Evolutionary conservation across 306 rosid genomes (phyloP), one percentile per base, ranked within the genome.

Genomic region (Castanospermum australe): DNA sequence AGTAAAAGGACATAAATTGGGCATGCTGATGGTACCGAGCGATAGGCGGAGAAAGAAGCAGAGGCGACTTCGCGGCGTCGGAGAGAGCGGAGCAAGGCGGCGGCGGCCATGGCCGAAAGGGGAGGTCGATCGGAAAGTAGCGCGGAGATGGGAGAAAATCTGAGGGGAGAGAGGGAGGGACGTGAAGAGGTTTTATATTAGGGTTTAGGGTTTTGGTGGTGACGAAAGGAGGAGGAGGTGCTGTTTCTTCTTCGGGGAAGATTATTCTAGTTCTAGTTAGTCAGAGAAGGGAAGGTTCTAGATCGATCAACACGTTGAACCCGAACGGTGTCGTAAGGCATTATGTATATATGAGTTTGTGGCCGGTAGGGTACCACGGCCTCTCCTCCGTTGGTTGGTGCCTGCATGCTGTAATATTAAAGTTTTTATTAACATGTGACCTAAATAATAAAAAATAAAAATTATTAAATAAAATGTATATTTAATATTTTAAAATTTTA

Each of bases 51-150:
- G 82, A 84, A n/a, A 38, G 93, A 66, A 11, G 91, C 65, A 15
- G 94, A 76, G 4, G 89, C 84, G 1, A 83, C 65, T 33, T 89
- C 89, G 5, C 89, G 87, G 73, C 89, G 91, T 35, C 86, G 87
- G 42, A 90, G 72, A 54, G 88, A 84, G 61, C 91, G 91, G 64
- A 90, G 90, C 35, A 90, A 50, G 74, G 79, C 66, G 24, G 84
- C 88, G 1, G 91, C 60, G 10, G 93, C 91, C 93, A 89, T 89
- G 72, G 55, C 20, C 10, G 11, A 22, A 22, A 39, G 38, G 13
- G 6, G 25, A 32, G 21, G 0, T 18, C n/a, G 56, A 52, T 20
- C 18, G 13, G 61, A 47, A 17, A 18, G 13, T 44, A 20, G 14
- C 18, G 25, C 17, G 54, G 14, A 55, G 50, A 5, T 5, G 48